phyloP scores from a whole-genome alignment of 768 basidiomycete genomes.

The Amanita muscaria region DNA sequence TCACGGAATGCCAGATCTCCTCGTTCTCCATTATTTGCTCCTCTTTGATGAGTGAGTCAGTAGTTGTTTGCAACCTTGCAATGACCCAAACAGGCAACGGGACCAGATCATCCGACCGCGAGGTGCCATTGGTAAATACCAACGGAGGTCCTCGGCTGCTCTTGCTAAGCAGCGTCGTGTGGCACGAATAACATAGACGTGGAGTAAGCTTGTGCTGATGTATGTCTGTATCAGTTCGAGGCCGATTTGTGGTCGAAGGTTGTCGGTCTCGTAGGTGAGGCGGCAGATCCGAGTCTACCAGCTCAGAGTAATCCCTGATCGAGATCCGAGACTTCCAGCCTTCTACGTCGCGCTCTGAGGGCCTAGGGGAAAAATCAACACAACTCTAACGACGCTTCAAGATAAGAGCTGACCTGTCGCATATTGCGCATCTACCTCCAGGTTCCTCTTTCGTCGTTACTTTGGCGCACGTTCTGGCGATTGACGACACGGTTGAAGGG shows the following conservation, averaged over 20 bases:
- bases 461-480: slow-evolving; percentile 74
- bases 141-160: slow-evolving; percentile 29
- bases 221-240: background rate
- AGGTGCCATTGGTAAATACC: background rate
- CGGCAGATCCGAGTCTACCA: slow-evolving; percentile 1
- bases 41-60: background rate
- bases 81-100: slow-evolving; percentile 30
- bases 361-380: slow-evolving; percentile 29
- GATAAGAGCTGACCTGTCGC: slow-evolving; percentile 44
- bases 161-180: slow-evolving; percentile 47
- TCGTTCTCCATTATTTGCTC: background rate
- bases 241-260: background rate
- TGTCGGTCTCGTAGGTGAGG: background rate
- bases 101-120: slow-evolving; percentile 11
- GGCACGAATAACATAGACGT: slow-evolving; percentile 48
- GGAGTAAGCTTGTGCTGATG: slow-evolving; percentile 19
- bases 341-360: slow-evolving; percentile 53
- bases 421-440: slow-evolving; percentile 46
- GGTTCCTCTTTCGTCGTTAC: slow-evolving; percentile 55
- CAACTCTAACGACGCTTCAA: background rate
- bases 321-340: slow-evolving; percentile 72
- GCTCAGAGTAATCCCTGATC: slow-evolving; percentile 42
- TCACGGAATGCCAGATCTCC: slow-evolving; percentile 24
- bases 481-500: slow-evolving; percentile 80
- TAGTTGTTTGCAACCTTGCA: slow-evolving; percentile 10